Percentiles rank a stretch among this genome's conserved stretches.
phyloP scores from a whole-genome alignment of 1,284 basidiomycete species.

The Schizophyllum amplum region DNA sequence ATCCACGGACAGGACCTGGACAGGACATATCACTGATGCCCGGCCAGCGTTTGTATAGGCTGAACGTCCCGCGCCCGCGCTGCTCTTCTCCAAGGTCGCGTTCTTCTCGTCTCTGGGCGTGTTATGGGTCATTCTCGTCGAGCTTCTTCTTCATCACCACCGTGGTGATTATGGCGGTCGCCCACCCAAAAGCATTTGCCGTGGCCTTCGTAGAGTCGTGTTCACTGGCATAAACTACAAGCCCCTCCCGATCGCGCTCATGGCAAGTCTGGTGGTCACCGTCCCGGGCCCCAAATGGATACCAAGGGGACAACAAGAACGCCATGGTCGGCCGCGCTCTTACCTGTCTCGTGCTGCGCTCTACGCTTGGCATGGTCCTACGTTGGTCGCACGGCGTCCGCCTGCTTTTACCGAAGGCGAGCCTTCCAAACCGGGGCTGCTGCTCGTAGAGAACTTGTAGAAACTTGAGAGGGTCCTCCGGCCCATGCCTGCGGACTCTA shows the following conservation, averaged over 20 bases:
- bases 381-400: constrained; percentile 86
- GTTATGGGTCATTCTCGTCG: constrained; percentile 88
- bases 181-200: constrained; percentile 61
- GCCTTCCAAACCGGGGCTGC: constrained; percentile 27
- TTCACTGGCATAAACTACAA: constrained; percentile 95
- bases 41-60: constrained; percentile 60
- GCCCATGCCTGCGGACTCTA: constrained; percentile 13
- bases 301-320: constrained; percentile 69
- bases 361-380: constrained; percentile 91
- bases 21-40: constrained; percentile 2
- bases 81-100: constrained; percentile 91
- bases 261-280: constrained; percentile 83
- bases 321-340: constrained; percentile 89
- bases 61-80: constrained; percentile 83
- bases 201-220: constrained; percentile 80
- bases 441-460: constrained; percentile 16
- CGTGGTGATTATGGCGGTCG: constrained; percentile 48
- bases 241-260: constrained; percentile 86
- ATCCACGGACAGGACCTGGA: background rate
- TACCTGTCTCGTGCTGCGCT: constrained; percentile 89
- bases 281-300: constrained; percentile 85
- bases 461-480: constrained; percentile 18
- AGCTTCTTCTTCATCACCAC: constrained; percentile 74
- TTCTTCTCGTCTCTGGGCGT: constrained; percentile 65
- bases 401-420: constrained; percentile 71